Base-by-base conservation (phyloP, 2,329 filamentous ascomycete genomes). In the Fusarium lyarnte region DNA sequence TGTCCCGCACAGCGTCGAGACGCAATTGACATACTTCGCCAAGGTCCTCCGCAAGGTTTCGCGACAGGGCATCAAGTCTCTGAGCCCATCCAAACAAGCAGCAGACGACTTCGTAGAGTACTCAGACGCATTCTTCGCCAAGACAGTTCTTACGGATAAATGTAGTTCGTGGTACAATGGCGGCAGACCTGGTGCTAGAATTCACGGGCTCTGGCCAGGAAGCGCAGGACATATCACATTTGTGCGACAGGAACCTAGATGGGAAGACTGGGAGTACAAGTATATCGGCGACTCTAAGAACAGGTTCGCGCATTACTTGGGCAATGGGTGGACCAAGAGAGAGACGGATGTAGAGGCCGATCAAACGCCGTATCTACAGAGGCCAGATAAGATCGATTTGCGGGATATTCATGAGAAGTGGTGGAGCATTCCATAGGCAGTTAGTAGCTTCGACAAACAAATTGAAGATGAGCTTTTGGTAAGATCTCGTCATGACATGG, bases 101-200 rank as follows among this genome's bases (percentile, higher is more conserved):
- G 82, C 91, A 0, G 90, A 92, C 43, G 90, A 93, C 73, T 92
- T 91, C 69, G 80, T 88, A 16, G 85, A 87, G 58, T 91, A 90
- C 79, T 84, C 83, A 31, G 86, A 89, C 70, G 84, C 85, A 1
- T 90, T 89, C 77, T 89, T 89, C 74, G 78, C 81, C 0, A 85
- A 80, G 27, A 89, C 87, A 0, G 87, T 89, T 4, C 79, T 91
- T 62, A 84, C 85, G 0, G 89, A 91, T 58, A 87, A 88, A 62
- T 94, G 92, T 78, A 89, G 87, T 43, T 91, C 89, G 0, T 94
- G 92, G 92, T 92, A 92, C 66, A 94, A 94, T 66, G 89, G 91
- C 17, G 89, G 89, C 0, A 81, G 82, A 10, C 87, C 90, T 0
- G 91, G 91, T 0, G 87, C 85, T 0, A 83, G 90, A 8, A 89